Evolutionary conservation across 257 asterid species (phyloP), one percentile per base, ranked within the genome.

Genomic region (Primulina tabacum): DNA sequence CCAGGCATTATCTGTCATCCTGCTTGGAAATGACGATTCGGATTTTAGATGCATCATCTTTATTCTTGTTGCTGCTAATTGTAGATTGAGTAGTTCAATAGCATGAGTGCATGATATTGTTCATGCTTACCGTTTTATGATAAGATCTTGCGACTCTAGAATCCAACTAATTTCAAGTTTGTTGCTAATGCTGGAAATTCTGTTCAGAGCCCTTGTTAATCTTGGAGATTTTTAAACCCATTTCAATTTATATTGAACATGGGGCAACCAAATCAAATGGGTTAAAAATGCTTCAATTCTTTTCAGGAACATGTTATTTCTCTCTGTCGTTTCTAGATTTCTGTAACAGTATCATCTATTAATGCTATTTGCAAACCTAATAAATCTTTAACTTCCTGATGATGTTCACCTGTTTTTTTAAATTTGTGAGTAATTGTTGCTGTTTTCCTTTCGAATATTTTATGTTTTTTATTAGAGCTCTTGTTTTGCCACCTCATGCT

Each of bases 21-120:
- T 74, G 67, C 71, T 53, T 67, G 34, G 47, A 75, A 73, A 71
- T 52, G 69, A 65, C 28, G 34, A 74, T 63, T 70, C n/a, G 18
- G 33, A 2, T 16, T 33, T 63, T 34, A 29, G 34, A 30, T 68
- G 17, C 59, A 58, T 67, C 60, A 40, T 60, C 56, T 32, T 50
- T 20, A 58, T 30, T 60, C 2, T 17, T 57, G 4, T 35, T 75
- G 57, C 64, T 64, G n/a, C 73, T 72, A 64, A 57, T 70, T 24
- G 35, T 61, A 26, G 57, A 43, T 61, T 53, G 68, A 50, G 43
- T 43, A 57, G 62, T 47, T 43, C 32, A 37, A 53, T 65, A 57
- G 1, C 30, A 28, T 28, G 30, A 28, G 30, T 28, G 30, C 30
- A 28, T 28, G 30, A 28, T 1, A 28, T 28, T 28, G 3, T 2